A percentile compares a stretch with the other conserved stretches of the same genome.
Conservation (phyloP, 768 basidiomycete genomes). For the Tricholoma bakamatsutake region DNA sequence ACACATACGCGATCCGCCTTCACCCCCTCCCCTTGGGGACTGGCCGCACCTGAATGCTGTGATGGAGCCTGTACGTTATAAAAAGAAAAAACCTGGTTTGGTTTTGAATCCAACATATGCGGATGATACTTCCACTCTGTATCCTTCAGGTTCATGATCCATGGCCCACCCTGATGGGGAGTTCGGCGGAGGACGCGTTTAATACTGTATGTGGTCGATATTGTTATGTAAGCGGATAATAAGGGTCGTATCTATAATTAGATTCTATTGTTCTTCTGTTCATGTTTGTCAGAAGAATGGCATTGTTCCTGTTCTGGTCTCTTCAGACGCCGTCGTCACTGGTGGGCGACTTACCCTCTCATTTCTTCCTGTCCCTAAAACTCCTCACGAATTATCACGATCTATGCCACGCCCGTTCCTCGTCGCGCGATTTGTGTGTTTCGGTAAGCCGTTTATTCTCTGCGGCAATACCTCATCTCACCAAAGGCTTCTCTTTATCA, state of each 20-base stretch:
- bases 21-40: slow-evolving; percentile 43
- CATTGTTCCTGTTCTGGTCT: slow-evolving; percentile 2
- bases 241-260: background rate
- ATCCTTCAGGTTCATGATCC: background rate
- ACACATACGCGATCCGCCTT: slow-evolving; percentile 19
- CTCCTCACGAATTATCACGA: slow-evolving; percentile 3
- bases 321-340: slow-evolving; percentile 9
- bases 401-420: slow-evolving; percentile 49
- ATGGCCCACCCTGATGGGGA: background rate
- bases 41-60: slow-evolving; percentile 48
- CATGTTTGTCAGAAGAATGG: background rate
- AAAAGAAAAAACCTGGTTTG: slow-evolving; percentile 19
- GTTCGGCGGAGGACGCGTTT: background rate
- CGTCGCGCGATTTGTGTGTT: slow-evolving; percentile 48
- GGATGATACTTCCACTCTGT: background rate
- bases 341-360: slow-evolving; percentile 12
- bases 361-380: background rate
- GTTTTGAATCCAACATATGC: background rate
- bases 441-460: slow-evolving; percentile 39
- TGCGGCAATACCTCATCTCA: background rate
- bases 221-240: background rate
- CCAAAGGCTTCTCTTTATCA: slow-evolving; percentile 10
- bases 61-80: slow-evolving; percentile 23
- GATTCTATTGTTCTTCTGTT: slow-evolving; percentile 3
- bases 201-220: too few species aligned